Percentiles rank a stretch among this genome's conserved stretches.
Evolutionary conservation across 352 stramenopile genomes (phyloP).

Genomic region (Phytopythium boreale): DNA sequence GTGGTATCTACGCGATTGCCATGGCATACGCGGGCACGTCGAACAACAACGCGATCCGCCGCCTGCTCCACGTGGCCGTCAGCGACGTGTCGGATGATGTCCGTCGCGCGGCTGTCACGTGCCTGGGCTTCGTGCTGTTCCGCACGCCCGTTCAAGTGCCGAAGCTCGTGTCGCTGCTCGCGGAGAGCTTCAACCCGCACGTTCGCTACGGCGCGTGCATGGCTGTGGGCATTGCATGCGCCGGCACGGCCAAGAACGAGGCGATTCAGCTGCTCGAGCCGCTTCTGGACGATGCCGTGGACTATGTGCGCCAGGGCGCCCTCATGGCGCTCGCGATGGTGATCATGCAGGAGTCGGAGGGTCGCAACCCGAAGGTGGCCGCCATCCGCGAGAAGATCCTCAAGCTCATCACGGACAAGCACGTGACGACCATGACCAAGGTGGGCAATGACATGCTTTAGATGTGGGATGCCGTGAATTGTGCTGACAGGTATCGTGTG

Average conservation of each 20-base stretch:
- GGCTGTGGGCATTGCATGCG: slow-evolving; percentile 97
- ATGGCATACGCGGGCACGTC: slow-evolving; percentile 97
- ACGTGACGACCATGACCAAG: slow-evolving; percentile 98
- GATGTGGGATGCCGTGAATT: not conserved
- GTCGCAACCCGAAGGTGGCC: slow-evolving; percentile 78
- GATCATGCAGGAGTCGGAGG: slow-evolving; percentile 97
- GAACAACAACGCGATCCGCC: slow-evolving; percentile 96
- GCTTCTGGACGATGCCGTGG: slow-evolving; percentile 97
- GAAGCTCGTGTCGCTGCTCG: slow-evolving; percentile 93
- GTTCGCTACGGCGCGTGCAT: slow-evolving; percentile 99
- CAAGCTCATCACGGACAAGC: slow-evolving; percentile 95
- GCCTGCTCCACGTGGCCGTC: slow-evolving; percentile 97
- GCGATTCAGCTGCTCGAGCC: slow-evolving; percentile 96
- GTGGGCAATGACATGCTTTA: slow-evolving; percentile 4
- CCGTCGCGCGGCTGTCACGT: slow-evolving; percentile 96
- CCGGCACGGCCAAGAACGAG: slow-evolving; percentile 95
- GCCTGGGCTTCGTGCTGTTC: slow-evolving; percentile 98
- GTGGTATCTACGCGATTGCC: slow-evolving; percentile 96
- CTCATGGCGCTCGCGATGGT: slow-evolving; percentile 97
- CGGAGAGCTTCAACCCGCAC: slow-evolving; percentile 99
- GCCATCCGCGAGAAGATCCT: slow-evolving; percentile 84
- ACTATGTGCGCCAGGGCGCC: slow-evolving; percentile 98
- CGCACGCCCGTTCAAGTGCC: slow-evolving; percentile 94
- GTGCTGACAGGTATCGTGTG: not conserved
- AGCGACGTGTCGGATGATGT: slow-evolving; percentile 99